These are phyloP conservation scores for Tritrichomonas musculus DNA, from an alignment of 208 protist genomes.

Conservation along the genomic window DNA sequence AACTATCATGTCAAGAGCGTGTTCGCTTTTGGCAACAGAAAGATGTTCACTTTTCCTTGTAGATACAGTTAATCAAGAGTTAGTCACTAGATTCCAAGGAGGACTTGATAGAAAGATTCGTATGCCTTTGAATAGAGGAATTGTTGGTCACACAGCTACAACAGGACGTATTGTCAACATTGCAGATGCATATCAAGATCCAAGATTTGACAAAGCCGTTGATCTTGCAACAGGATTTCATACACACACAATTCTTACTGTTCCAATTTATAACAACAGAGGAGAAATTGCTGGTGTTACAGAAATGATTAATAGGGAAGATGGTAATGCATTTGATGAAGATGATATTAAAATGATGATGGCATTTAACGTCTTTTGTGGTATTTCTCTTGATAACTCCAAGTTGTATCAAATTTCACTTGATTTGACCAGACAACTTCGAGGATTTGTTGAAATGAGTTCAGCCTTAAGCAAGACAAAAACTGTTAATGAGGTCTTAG, in stretches of 20 bases:
- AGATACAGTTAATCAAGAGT: slow-evolving; percentile 37
- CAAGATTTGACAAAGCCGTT: slow-evolving; percentile 50
- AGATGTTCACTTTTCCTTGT: slow-evolving; percentile 39
- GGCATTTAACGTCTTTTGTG: not conserved
- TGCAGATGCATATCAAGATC: slow-evolving; percentile 52
- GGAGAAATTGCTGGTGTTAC: slow-evolving; percentile 48
- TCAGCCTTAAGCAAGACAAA: not conserved
- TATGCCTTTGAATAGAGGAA: slow-evolving; percentile 40
- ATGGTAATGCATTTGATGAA: not conserved
- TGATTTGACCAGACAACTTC: not conserved
- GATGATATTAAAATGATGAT: not conserved
- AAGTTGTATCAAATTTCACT: not conserved
- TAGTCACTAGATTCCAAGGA: not conserved
- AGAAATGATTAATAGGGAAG: slow-evolving; percentile 49
- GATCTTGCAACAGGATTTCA: slow-evolving; percentile 52
- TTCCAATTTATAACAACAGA: slow-evolving; percentile 49
- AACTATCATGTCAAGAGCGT: slow-evolving; percentile 22
- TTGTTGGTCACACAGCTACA: slow-evolving; percentile 42
- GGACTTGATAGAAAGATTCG: not conserved
- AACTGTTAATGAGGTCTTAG: not conserved
- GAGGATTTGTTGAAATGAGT: not conserved
- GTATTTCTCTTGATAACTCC: slow-evolving; percentile 10
- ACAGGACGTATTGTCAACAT: slow-evolving; percentile 49
- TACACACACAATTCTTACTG: slow-evolving; percentile 50
- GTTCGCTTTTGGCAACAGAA: slow-evolving; percentile 38